A percentile compares a stretch with the other conserved stretches of the same genome.
Conservation (phyloP, 2,329 filamentous ascomycete genomes). For the Catunica adiposa region DNA sequence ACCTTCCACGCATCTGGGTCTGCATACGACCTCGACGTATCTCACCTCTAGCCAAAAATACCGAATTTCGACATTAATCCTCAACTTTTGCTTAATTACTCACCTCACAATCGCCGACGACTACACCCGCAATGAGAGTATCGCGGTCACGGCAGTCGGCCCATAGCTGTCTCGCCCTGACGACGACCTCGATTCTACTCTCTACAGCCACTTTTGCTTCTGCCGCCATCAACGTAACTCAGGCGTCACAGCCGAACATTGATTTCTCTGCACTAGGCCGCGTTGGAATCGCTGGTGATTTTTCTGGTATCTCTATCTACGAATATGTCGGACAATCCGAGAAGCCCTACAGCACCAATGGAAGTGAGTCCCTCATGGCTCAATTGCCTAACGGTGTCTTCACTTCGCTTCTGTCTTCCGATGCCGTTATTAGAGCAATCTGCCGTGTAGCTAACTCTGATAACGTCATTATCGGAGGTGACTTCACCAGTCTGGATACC, state of each 20-base stretch:
- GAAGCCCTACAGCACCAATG: conserved; percentile 50
- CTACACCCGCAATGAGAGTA: conserved; percentile 11
- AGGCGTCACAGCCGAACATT: conserved; percentile 53
- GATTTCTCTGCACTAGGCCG: conserved; percentile 64
- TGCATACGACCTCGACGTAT: not conserved
- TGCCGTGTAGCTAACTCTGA: conserved; percentile 52
- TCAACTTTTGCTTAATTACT: not conserved
- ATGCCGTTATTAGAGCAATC: conserved; percentile 78
- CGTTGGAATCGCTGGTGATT: conserved; percentile 76
- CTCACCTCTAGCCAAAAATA: not conserved
- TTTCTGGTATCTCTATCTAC: conserved; percentile 80
- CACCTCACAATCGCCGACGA: not conserved
- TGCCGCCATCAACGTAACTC: conserved; percentile 42
- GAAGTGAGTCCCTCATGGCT: conserved; percentile 64
- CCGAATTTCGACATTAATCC: not conserved
- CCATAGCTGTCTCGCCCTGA: conserved; percentile 4
- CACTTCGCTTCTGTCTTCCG: conserved; percentile 53
- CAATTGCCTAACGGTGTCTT: conserved; percentile 77
- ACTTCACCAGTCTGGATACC: conserved; percentile 80
- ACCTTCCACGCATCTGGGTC: not conserved
- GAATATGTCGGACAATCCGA: conserved; percentile 68
- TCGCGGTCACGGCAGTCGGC: conserved; percentile 12
- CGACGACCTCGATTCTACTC: conserved; percentile 6
- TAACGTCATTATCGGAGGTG: conserved; percentile 72
- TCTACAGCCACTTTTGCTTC: conserved; percentile 16